phyloP scores from a whole-genome alignment of 1,284 basidiomycete species.

The Irpex sp. region DNA sequence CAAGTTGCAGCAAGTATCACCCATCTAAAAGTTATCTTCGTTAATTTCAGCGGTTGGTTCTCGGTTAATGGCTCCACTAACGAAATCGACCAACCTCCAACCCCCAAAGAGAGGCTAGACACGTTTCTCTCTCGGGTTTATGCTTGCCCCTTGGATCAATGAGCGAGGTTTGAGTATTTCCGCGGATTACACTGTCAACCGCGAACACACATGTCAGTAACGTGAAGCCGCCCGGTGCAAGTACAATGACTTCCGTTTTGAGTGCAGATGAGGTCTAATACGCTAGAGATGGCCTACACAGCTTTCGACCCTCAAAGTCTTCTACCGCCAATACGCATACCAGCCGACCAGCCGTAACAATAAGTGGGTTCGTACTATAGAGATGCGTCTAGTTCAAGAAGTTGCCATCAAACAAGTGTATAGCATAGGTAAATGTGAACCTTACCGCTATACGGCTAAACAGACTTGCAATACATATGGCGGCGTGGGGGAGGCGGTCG shows the following conservation, averaged over 20 bases:
- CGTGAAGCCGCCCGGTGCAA: not conserved
- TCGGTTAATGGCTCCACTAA: too few relatives aligned
- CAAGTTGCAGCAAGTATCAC: too few relatives aligned
- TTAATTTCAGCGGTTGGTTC: too few relatives aligned
- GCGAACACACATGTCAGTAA: not conserved
- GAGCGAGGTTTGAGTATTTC: not conserved
- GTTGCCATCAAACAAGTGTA: not conserved
- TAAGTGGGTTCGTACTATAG: not conserved
- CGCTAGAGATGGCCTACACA: not conserved
- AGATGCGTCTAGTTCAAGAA: not conserved
- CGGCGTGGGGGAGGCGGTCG: not conserved
- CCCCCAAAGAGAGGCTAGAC: too few relatives aligned
- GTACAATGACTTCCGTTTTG: not conserved
- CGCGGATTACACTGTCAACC: not conserved
- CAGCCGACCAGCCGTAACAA: not conserved
- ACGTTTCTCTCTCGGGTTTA: too few relatives aligned
- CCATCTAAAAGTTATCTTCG: too few relatives aligned
- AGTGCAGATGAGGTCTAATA: not conserved
- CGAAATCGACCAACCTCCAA: too few relatives aligned
- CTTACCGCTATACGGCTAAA: not conserved
- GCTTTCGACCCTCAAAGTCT: not conserved
- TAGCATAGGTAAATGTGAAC: not conserved
- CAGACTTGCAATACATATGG: not conserved
- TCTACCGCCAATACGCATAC: not conserved
- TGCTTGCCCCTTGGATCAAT: not conserved